Evolutionary conservation across 2,329 filamentous ascomycete species (phyloP).

Genomic region (Colletotrichum truncatum): DNA sequence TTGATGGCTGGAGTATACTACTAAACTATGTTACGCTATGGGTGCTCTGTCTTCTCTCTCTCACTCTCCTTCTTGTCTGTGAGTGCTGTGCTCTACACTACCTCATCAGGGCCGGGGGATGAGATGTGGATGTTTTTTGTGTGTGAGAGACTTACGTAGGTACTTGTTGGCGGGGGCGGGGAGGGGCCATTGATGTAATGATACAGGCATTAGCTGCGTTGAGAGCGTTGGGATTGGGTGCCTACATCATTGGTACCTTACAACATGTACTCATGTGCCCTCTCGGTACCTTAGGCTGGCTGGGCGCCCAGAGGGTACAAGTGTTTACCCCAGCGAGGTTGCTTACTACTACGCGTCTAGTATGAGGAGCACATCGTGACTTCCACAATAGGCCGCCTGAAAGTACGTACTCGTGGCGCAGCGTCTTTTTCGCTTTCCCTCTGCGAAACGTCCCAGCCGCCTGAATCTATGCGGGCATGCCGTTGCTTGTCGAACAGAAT

Average conservation of each 20-base stretch:
- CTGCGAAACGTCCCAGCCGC: neutral
- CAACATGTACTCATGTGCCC: neutral
- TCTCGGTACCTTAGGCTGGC: neutral
- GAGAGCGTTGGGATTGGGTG: neutral
- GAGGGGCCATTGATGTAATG: conserved; percentile 43
- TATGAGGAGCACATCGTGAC: neutral
- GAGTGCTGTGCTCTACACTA: too few species aligned
- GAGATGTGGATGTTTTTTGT: too few species aligned
- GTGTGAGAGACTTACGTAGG: conserved; percentile 2
- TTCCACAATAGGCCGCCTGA: too few species aligned
- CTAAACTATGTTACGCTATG: too few species aligned
- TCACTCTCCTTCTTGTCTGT: too few species aligned
- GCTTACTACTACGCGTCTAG: neutral
- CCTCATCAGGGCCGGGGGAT: too few species aligned
- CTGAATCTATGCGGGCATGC: conserved; percentile 4
- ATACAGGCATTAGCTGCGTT: conserved; percentile 12
- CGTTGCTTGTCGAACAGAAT: neutral
- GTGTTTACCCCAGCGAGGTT: neutral
- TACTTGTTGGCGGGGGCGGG: conserved; percentile 35
- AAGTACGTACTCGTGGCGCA: too few species aligned
- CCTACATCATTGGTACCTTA: conserved; percentile 9
- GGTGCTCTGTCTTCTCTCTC: too few species aligned
- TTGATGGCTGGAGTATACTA: too few species aligned
- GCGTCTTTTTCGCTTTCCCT: too few species aligned
- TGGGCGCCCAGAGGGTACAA: too few species aligned